These are phyloP conservation scores for Mortierella hygrophila DNA, from an alignment of 192 early-diverging fungal genomes.

Conservation along the genomic window DNA sequence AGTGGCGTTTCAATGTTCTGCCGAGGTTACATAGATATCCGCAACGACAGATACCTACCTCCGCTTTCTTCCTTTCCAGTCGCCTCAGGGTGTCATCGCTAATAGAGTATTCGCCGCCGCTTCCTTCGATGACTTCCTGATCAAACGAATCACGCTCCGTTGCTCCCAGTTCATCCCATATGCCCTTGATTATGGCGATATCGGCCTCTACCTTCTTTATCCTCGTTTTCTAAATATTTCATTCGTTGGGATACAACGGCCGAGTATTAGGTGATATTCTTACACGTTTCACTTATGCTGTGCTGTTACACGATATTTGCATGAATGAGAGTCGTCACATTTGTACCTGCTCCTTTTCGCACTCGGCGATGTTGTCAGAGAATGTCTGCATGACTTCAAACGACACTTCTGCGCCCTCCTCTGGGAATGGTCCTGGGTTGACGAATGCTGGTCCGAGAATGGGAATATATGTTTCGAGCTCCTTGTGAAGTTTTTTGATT, in stretches of 20 bases:
- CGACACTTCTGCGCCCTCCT: conserved; percentile 28
- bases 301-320: neutral
- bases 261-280: no score
- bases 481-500: conserved; percentile 16
- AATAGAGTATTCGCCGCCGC: conserved; percentile 1
- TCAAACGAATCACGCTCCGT: conserved; percentile 36
- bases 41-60: neutral
- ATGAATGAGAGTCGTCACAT: neutral
- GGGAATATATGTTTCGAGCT: conserved; percentile 11
- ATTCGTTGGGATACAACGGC: neutral
- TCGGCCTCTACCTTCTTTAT: conserved; percentile 17
- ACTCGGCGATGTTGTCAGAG: conserved; percentile 35
- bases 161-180: conserved; percentile 46
- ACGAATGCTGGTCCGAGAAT: conserved; percentile 47
- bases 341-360: conserved; percentile 39
- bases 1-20: neutral
- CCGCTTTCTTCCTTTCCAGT: conserved; percentile 26
- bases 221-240: conserved; percentile 24
- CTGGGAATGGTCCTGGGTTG: conserved; percentile 36
- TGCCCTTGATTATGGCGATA: conserved; percentile 23
- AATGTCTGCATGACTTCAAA: conserved; percentile 37
- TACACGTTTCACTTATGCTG: no score
- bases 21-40: neutral
- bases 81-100: conserved; percentile 36
- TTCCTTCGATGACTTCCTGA: conserved; percentile 20